Evolutionary conservation across 1,139 yeast species (phyloP), one percentile per base, ranked within the genome.

Genomic region (Geotrichum bryndzae): DNA sequence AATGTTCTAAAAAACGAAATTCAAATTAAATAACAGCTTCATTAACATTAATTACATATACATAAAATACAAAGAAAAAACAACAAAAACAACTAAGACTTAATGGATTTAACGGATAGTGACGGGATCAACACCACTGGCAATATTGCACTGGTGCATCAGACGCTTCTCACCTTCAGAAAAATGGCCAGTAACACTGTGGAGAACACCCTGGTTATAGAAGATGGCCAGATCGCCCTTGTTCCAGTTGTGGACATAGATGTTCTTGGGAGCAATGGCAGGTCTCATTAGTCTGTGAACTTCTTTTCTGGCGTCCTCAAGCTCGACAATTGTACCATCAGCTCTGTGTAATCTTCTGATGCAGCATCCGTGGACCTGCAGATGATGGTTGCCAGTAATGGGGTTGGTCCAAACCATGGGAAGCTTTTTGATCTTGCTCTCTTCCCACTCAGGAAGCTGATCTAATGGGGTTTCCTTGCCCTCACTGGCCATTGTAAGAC

Each of bases 361-460:
- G 74, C 96, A 90, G 72, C 96, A 88, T 2, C 95, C 96, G 70
- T 90, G 96, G 13, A 88, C 86, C 74, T 90, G 96, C 66, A 90
- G 79, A 70, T 88, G 96, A 63, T 85, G 94, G 67, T 87, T 82
- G 56, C 86, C 86, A 51, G 96, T 89, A 46, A 86, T 86, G n/a
- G 96, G 96, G 72, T 90, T 90, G 11, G 95, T 89, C 96, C 96
- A 90, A 11, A 89, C 95, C 80, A 90, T 79, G 31, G 96, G 96
- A 66, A 90, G 80, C 66, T 77, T 82, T 76, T 89, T 89, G 65
- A 90, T 78, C 74, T 89, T 88, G 57, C 84, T 77, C 63, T 82
- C 85, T 71, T 88, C 96, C 96, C 96, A 90, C 60, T 80, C 82
- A 18, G 96, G 96, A 61, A 90, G 80, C 66, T 87, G 79, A 66